Percentiles rank a stretch among this genome's conserved stretches.
These are phyloP conservation scores for Ascosphaera acerosa DNA, from an alignment of 2,329 filamentous ascomycete genomes.

Conservation along the genomic window DNA sequence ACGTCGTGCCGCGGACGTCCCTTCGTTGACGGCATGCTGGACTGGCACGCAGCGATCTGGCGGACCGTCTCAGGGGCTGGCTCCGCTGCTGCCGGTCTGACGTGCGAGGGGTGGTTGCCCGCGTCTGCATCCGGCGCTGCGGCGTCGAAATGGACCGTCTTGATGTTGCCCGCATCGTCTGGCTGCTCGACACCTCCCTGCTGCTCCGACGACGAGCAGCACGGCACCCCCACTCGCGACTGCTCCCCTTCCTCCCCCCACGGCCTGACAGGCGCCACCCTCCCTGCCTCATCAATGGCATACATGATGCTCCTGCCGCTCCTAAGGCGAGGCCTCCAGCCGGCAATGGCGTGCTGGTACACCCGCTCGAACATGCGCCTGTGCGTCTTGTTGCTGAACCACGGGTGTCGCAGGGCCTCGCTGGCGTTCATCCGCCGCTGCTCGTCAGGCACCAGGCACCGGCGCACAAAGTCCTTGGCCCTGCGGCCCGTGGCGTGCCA, in stretches of 20 bases:
- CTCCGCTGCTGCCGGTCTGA: conserved; percentile 5
- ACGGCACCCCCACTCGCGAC: conserved; percentile 7
- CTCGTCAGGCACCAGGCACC: conserved; percentile 26
- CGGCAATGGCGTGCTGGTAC: conserved; percentile 23
- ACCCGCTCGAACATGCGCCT: conserved; percentile 22
- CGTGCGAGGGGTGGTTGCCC: too few species aligned
- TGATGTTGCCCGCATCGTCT: too few species aligned
- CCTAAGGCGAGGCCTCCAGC: conserved; percentile 24
- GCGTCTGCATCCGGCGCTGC: too few species aligned
- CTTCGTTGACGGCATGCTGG: neutral
- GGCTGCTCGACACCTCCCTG: too few species aligned
- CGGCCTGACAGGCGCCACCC: conserved; percentile 3
- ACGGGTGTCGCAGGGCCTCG: conserved; percentile 28
- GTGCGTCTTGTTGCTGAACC: conserved; percentile 29
- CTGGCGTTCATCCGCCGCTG: conserved; percentile 24
- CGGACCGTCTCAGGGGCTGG: conserved; percentile 3
- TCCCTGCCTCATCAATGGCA: conserved; percentile 3
- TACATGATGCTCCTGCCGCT: conserved; percentile 3
- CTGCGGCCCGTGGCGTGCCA: conserved; percentile 20
- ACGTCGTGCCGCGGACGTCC: neutral
- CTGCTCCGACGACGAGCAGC: conserved; percentile 10
- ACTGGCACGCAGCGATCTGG: conserved; percentile 1
- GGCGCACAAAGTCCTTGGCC: conserved; percentile 28
- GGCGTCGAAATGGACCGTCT: conserved; percentile 5
- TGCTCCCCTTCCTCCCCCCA: conserved; percentile 1